phyloP scores from a whole-genome alignment of 192 early-diverging fungal genomes.

The Spinellus fusiger region DNA sequence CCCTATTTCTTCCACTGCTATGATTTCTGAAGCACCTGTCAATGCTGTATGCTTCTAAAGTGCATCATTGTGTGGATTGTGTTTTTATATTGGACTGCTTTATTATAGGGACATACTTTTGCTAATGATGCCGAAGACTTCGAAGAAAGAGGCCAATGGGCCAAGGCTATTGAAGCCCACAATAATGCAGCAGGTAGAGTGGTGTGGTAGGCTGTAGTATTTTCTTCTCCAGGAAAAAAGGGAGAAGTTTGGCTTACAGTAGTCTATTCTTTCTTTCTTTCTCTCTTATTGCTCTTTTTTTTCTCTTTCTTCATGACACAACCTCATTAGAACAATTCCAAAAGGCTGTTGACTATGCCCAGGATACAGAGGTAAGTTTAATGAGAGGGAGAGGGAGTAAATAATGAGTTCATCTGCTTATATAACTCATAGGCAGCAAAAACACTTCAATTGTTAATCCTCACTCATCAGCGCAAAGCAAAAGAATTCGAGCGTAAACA shows the following conservation, averaged over 20 bases:
- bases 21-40: constrained; percentile 3
- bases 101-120: constrained; percentile 55
- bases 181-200: constrained; percentile 61
- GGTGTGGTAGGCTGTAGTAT: background rate
- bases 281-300: too few species aligned
- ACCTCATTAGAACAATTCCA: constrained; percentile 47
- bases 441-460: constrained; percentile 60
- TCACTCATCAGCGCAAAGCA: constrained; percentile 60
- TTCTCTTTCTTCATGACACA: background rate
- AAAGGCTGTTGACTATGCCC: constrained; percentile 46
- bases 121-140: constrained; percentile 59
- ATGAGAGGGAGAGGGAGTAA: background rate
- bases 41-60: constrained; percentile 12
- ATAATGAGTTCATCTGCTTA: background rate
- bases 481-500: constrained; percentile 53
- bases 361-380: constrained; percentile 48
- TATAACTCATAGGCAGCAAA: constrained; percentile 41
- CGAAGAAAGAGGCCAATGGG: constrained; percentile 47
- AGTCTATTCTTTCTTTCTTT: too few species aligned
- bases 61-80: background rate
- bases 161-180: constrained; percentile 58
- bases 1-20: background rate
- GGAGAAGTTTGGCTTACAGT: too few species aligned
- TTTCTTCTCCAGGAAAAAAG: background rate
- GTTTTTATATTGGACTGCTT: background rate